Percentiles rank a stretch among this genome's conserved stretches.
Conservation (phyloP, 1,284 basidiomycete genomes). For the Ceratobasidium papillatum region DNA sequence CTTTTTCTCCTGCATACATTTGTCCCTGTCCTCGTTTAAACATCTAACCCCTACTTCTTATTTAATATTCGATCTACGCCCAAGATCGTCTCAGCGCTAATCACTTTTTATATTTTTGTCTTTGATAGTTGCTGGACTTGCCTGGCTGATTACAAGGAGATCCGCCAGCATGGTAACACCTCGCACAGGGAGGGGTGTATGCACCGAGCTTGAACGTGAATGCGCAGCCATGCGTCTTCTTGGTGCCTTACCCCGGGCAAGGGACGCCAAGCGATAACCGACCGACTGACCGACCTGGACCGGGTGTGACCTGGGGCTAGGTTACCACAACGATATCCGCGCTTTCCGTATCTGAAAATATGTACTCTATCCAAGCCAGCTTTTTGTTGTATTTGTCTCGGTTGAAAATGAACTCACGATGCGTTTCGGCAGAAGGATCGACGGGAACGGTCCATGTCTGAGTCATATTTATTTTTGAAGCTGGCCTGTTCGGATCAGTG, state of each 20-base stretch:
- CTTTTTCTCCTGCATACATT: background rate
- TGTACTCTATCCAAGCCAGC: background rate
- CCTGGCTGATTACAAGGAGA: slow-evolving; percentile 11
- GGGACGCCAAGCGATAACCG: too few relatives aligned
- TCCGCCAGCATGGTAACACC: slow-evolving; percentile 13
- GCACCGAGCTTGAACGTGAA: background rate
- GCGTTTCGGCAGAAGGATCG: too few relatives aligned
- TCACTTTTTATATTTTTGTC: background rate
- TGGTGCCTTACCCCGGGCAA: too few relatives aligned
- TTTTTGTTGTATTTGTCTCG: background rate
- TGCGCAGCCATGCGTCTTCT: too few relatives aligned
- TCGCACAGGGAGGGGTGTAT: slow-evolving; percentile 10
- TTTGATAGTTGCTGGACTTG: slow-evolving; percentile 37
- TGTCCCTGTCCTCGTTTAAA: background rate
- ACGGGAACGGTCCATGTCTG: too few relatives aligned
- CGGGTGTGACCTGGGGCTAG: too few relatives aligned
- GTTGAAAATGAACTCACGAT: background rate
- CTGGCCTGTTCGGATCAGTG: background rate
- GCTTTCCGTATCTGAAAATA: too few relatives aligned
- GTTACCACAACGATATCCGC: background rate
- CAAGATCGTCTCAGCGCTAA: background rate
- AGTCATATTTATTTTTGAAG: background rate
- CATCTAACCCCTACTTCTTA: too few relatives aligned
- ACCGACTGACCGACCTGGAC: too few relatives aligned
- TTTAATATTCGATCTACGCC: too few relatives aligned